A percentile compares a stretch with the other conserved stretches of the same genome.
Conservation (phyloP, 2,329 filamentous ascomycete species). For the Zasmidium citrigriseum region DNA sequence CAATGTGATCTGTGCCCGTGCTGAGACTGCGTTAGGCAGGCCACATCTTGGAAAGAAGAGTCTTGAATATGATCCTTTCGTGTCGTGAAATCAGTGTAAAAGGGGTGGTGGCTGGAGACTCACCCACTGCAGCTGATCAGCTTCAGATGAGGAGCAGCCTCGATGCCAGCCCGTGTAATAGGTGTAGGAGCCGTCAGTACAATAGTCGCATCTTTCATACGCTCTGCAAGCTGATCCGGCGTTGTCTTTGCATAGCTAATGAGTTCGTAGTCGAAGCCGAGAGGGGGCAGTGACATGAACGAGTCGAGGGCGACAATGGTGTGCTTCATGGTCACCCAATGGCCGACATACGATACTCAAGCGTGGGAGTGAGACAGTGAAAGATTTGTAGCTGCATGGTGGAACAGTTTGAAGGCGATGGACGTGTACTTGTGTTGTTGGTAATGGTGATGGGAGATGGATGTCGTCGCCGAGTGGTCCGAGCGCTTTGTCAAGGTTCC, state of each 20-base stretch:
- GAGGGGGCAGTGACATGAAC: constrained; percentile 42
- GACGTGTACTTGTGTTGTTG: neutral
- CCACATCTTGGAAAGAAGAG: neutral
- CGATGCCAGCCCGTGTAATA: constrained; percentile 44
- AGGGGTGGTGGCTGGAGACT: too few species aligned
- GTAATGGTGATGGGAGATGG: neutral
- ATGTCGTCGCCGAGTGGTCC: neutral
- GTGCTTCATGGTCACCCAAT: constrained; percentile 38
- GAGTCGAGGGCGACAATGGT: constrained; percentile 52
- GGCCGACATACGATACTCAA: too few species aligned
- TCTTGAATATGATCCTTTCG: neutral
- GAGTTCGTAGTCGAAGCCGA: constrained; percentile 47
- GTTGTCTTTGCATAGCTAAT: constrained; percentile 40
- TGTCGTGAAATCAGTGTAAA: too few species aligned
- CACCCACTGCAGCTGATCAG: constrained; percentile 40
- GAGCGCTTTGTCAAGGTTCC: neutral
- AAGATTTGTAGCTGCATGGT: neutral
- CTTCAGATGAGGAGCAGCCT: constrained; percentile 44
- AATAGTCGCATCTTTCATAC: constrained; percentile 50
- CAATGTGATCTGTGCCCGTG: constrained; percentile 50
- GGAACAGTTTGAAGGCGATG: neutral
- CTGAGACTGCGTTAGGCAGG: constrained; percentile 36
- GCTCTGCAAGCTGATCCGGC: constrained; percentile 40
- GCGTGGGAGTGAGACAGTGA: neutral
- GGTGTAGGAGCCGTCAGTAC: constrained; percentile 44